Base-by-base conservation (phyloP, 2,329 filamentous ascomycete genomes). In the Coniella lustricola region DNA sequence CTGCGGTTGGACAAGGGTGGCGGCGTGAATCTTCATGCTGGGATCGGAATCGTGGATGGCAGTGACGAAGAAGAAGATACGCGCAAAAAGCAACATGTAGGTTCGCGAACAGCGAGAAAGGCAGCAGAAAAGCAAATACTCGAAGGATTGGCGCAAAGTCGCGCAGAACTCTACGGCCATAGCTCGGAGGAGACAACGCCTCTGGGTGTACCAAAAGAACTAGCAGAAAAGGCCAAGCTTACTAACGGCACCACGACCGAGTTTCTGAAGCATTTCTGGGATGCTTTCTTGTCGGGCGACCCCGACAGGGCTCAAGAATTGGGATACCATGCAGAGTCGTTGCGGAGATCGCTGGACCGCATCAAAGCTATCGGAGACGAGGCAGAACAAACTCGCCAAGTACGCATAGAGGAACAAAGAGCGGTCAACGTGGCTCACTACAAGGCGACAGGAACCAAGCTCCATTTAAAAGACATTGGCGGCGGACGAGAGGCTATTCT, bases 201-300 rank as follows among this genome's bases (percentile, higher is more conserved):
- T 56, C 85, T 74, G 81, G 71, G 74, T 10, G 58, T 83, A 20
- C 70, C 83, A 3, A 60, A 69, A 2, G 72, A 77, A 2, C 69
- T 85, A 17, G 70, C 78, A 3, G 73, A 82, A 37, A 78, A 78
- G 48, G 82, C 79, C 56, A 69, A 67, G 35, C 66, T 81, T 48
- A 95, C 91, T 0, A 90, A 97, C 63, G 90, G 90, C 46, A 98
- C 93, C 0, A 94, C 89, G 0, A 85, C 87, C 33, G 93, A 98
- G 62, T 98, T 97, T 60, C 72, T 98, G n/a, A 87, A 91, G 59
- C 94, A 97, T 64, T 98, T 98, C 70, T 98, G 91, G 91, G 78
- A 81, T 31, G 82, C 90, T 0, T 98, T 95, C 61, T 75, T 95
- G 21, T 96, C 90, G 0, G 91, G 90, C 13, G 88, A 96, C 61